Base-by-base conservation (phyloP, 2,329 filamentous ascomycete genomes). In the Zelopaecilomyces penicillatus region DNA sequence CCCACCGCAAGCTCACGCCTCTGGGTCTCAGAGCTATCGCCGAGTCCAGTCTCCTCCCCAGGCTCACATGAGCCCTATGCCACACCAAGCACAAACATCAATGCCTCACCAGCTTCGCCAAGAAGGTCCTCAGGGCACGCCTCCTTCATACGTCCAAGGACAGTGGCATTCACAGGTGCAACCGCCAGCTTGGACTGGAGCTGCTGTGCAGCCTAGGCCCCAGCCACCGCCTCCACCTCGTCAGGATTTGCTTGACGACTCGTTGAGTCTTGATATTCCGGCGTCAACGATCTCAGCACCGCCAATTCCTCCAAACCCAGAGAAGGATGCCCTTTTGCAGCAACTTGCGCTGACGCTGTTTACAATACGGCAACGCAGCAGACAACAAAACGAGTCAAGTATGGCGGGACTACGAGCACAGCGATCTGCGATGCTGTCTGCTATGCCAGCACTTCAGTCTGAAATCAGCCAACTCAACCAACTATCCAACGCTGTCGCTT, bases 301-400 rank as follows among this genome's bases (percentile, higher is more conserved):
- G 1, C 90, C 91, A 0, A 88, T 96, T 30, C 91, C 93, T 0
- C 90, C 89, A 0, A 98, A 98, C 57, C 93, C 93, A 0, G 88
- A 97, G 65, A 96, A 95, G 61, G 89, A 97, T 63, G 83, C 85
- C 19, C 77, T 97, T 11, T 74, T 95, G 3, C 76, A 77, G 43
- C 85, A 89, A 37, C 76, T 97, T 30, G 88, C 83, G 32, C 71
- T 76, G 45, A 78, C 82, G 0, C 70, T 97, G 3, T 73, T 81
- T 44, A 69, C 77, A 34, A 82, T 86, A 50, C 81, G 90, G 11
- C 79, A 82, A 49, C 75, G 76, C 39, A 83, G 81, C 43, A 76
- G 85, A 39, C 66, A 76, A 28, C 85, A 93, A 57, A 90, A 90
- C 53, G 75, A 80, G 12, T 75, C 83, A 10, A 87, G 85, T 19